Evolutionary conservation across 1,284 basidiomycete genomes (phyloP).

Genomic region (Trametes hirsuta): DNA sequence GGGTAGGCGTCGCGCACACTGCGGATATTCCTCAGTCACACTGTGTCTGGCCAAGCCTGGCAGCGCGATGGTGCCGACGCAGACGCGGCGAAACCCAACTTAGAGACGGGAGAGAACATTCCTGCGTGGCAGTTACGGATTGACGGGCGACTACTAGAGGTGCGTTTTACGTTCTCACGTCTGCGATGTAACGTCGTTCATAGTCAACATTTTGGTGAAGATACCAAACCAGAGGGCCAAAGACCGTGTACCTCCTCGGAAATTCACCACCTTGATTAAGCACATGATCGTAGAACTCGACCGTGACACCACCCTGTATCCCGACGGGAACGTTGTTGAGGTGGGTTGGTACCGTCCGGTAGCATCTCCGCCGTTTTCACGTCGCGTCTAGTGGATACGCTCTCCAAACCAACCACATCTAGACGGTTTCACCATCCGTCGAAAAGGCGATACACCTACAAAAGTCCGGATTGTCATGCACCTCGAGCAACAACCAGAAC

Average conservation of each 20-base stretch:
- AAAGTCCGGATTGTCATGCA: conserved; percentile 83
- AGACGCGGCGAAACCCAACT: conserved; percentile 44
- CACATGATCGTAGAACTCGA: conserved; percentile 87
- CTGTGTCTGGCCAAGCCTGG: conserved; percentile 86
- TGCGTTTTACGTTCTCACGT: conserved; percentile 34
- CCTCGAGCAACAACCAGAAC: conserved; percentile 85
- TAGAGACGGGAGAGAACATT: conserved; percentile 73
- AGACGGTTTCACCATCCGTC: conserved; percentile 89
- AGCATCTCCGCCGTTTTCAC: not conserved
- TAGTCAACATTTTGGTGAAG: conserved; percentile 35
- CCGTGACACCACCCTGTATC: conserved; percentile 81
- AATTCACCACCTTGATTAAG: conserved; percentile 89
- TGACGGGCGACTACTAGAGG: conserved; percentile 87
- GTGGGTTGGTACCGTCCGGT: conserved; percentile 40
- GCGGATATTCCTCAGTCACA: conserved; percentile 89
- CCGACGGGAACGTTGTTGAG: conserved; percentile 82
- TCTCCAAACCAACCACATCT: conserved; percentile 62
- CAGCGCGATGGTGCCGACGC: conserved; percentile 39
- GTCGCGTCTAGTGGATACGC: conserved; percentile 66
- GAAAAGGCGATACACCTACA: conserved; percentile 80
- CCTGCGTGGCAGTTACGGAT: conserved; percentile 91
- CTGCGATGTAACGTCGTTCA: too few relatives aligned
- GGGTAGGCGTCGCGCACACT: conserved; percentile 81
- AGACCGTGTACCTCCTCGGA: conserved; percentile 70
- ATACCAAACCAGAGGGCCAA: conserved; percentile 62